These are phyloP conservation scores for Auxenochlorella protothecoides DNA, from an alignment of 139 green algal species.

Conservation along the genomic window DNA sequence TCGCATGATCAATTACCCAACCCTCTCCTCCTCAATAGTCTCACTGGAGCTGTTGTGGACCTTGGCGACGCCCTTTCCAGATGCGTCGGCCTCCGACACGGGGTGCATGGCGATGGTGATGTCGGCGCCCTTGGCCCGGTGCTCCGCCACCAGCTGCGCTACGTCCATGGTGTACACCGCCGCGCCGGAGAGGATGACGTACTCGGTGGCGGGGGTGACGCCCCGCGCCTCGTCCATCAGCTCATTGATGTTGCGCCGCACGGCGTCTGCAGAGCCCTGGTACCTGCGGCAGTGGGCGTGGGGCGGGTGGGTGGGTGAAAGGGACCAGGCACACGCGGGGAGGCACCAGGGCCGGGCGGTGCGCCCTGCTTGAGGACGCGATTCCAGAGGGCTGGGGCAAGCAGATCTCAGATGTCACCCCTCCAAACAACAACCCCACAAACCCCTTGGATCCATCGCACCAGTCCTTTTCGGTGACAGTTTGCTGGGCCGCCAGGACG, in stretches of 20 bases:
- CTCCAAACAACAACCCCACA: neutral
- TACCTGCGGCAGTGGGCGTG: constrained; percentile 13
- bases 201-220: constrained; percentile 24
- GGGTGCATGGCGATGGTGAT: constrained; percentile 43
- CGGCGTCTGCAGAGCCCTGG: constrained; percentile 35
- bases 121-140: constrained; percentile 30
- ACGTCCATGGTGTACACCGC: constrained; percentile 33
- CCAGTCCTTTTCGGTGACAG: constrained; percentile 20
- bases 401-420: neutral
- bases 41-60: constrained; percentile 8
- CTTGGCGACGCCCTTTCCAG: constrained; percentile 15
- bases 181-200: constrained; percentile 29
- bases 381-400: too few species aligned
- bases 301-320: neutral
- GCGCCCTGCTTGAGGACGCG: too few species aligned
- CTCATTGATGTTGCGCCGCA: constrained; percentile 35
- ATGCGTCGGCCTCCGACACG: constrained; percentile 16
- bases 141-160: constrained; percentile 20
- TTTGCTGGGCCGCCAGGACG: constrained; percentile 42
- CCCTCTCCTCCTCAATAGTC: too few species aligned
- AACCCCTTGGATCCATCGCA: neutral
- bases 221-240: constrained; percentile 20
- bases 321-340: neutral
- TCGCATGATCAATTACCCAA: too few species aligned
- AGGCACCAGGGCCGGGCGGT: neutral